phyloP scores from a whole-genome alignment of 2,329 filamentous ascomycete species.

The Graphiopsis chlorocephala region DNA sequence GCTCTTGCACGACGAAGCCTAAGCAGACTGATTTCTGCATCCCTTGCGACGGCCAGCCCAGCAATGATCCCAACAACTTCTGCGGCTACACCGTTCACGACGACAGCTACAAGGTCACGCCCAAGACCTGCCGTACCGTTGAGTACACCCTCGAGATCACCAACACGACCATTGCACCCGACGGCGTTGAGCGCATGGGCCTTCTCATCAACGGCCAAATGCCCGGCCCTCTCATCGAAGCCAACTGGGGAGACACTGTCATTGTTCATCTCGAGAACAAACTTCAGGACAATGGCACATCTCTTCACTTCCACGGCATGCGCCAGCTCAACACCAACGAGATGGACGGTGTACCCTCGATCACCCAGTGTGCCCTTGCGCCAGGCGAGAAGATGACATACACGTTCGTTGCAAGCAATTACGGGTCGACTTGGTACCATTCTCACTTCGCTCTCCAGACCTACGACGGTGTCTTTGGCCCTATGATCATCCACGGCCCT shows the following conservation, averaged over 20 bases:
- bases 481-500: conserved; percentile 43
- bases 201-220: conserved; percentile 47
- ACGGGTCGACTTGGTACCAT: conserved; percentile 43
- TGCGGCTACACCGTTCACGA: conserved; percentile 38
- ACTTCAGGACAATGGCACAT: conserved; percentile 40
- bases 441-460: conserved; percentile 40
- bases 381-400: conserved; percentile 33
- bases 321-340: conserved; percentile 50
- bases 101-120: conserved; percentile 36
- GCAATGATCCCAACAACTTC: conserved; percentile 25
- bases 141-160: conserved; percentile 46
- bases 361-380: conserved; percentile 45
- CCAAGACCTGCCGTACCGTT: conserved; percentile 39
- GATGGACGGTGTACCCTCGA: conserved; percentile 46
- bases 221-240: conserved; percentile 47
- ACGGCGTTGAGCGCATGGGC: conserved; percentile 43
- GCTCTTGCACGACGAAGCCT: conserved; percentile 1
- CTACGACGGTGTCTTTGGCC: conserved; percentile 41
- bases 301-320: conserved; percentile 52
- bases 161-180: conserved; percentile 44
- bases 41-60: conserved; percentile 32
- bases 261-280: conserved; percentile 33
- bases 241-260: conserved; percentile 42
- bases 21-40: conserved; percentile 21
- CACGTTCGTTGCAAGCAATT: conserved; percentile 39